Evolutionary conservation across 805 yeast species (phyloP), one percentile per base, ranked within the genome.

Genomic region (Candida tallmaniae): DNA sequence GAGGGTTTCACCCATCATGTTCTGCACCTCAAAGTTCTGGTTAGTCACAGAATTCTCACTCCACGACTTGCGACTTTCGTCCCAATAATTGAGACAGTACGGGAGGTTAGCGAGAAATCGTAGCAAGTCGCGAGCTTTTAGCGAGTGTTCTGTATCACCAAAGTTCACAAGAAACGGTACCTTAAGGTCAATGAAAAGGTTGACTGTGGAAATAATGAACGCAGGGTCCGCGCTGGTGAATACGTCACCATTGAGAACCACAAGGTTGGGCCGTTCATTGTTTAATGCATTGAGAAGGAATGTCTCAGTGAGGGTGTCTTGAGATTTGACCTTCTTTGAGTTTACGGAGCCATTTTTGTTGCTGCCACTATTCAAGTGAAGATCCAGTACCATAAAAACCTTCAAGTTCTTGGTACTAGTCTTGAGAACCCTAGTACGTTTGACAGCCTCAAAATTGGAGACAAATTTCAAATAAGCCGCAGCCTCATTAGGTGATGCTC

Each of bases 161-260:
- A 65, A 65, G 2, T 64, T 60, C 38, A 60, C 55, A 3, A 64
- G 38, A 31, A 59, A 66, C 10, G 61, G 63, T 16, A 58, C 44
- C 12, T 48, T 48, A 5, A 45, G 42, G n/a, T 44, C 36, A 13
- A 66, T 44, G 14, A 66, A 54, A 5, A 68, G 13, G 53, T 53
- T 20, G 55, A 50, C 16, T 7, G 32, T 16, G 13, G 22, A 22
- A 3, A 36, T 18, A 13, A 36, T 27, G 6, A 36, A 31, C 4
- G 32, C 15, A n/a, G 21, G 17, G 9, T 20, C 25, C 5, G 27
- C 25, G 14, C 15, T n/a, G 4, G 16, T 24, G 29, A 65, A 47
- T 36, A 63, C 43, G 41, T 66, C 72, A 2, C 72, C 72, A 8
- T 65, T 60, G 35, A 66, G 52, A n/a, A 66, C 52, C 8, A 66